Conservation (phyloP, 441 rosid species). For the Gossypium schwendimanii region DNA sequence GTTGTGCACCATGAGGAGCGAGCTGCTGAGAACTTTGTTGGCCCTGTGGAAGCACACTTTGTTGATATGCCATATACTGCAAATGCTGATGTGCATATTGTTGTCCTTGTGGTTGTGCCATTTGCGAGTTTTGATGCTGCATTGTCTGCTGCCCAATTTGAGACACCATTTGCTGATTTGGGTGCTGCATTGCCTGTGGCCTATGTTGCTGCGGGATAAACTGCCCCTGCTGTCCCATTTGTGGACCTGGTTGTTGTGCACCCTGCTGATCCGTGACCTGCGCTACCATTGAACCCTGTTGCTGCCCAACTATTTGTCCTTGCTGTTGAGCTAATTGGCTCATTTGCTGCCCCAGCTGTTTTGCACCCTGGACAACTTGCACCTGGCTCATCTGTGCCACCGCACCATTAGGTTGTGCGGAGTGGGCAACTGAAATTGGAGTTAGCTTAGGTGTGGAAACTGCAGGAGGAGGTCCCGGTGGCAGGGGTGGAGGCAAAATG, state of each 20-base stretch:
- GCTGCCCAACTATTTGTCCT: conserved; percentile 27
- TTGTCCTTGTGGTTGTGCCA: conserved; percentile 41
- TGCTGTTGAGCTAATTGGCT: conserved; percentile 47
- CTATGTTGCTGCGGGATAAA: conserved; percentile 36
- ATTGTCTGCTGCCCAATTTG: conserved; percentile 27
- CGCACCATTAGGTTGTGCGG: conserved; percentile 34
- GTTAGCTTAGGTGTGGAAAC: conserved; percentile 52
- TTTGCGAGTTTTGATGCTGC: conserved; percentile 37
- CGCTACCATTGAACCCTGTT: conserved; percentile 19
- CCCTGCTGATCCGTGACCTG: conserved; percentile 38
- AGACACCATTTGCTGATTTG: conserved; percentile 36
- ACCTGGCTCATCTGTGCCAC: conserved; percentile 32
- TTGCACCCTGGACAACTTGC: conserved; percentile 28
- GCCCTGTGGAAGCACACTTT: conserved; percentile 39
- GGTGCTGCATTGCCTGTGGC: conserved; percentile 59
- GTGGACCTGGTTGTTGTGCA: conserved; percentile 36
- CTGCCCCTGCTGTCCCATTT: conserved; percentile 38
- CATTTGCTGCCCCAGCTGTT: conserved; percentile 37
- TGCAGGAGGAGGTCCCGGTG: conserved; percentile 46
- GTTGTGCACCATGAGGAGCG: conserved; percentile 31
- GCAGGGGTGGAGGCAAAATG: conserved; percentile 44
- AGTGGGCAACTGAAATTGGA: conserved; percentile 43
- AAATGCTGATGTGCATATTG: conserved; percentile 47
- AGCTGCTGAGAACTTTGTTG: conserved; percentile 47
- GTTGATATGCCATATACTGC: conserved; percentile 55